phyloP scores from a whole-genome alignment of 1,284 basidiomycete genomes.

The Porodaedalea pini region DNA sequence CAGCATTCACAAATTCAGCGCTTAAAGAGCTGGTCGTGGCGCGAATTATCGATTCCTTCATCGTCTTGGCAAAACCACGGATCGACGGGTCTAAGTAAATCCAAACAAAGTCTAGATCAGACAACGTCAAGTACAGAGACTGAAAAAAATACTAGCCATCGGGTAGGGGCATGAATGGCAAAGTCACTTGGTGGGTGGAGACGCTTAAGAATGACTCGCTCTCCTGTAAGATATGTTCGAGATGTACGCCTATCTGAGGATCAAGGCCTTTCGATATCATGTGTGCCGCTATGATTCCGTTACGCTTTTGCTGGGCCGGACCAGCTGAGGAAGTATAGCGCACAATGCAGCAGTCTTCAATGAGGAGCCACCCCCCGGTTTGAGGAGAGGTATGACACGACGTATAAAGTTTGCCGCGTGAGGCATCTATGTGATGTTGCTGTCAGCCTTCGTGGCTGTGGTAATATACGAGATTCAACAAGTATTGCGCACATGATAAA shows the following conservation, averaged over 20 bases:
- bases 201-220: neutral
- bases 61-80: neutral
- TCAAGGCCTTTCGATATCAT: neutral
- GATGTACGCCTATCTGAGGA: neutral
- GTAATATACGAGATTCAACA: neutral
- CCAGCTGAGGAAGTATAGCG: neutral
- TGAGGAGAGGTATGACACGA: neutral
- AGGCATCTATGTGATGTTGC: neutral
- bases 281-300: neutral
- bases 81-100: neutral
- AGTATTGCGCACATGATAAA: neutral
- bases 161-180: neutral
- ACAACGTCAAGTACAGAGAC: neutral
- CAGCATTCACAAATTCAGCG: neutral
- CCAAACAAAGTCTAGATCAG: neutral
- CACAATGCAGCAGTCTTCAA: neutral
- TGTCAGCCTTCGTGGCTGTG: neutral
- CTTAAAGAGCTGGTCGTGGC: neutral
- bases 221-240: too few relatives aligned
- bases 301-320: neutral
- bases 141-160: neutral
- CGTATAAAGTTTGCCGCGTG: neutral
- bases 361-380: neutral
- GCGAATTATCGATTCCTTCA: neutral
- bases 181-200: neutral